A percentile compares a stretch with the other conserved stretches of the same genome.
Conservation (phyloP, 2,329 filamentous ascomycete species). For the Hypomyces rosellus region DNA sequence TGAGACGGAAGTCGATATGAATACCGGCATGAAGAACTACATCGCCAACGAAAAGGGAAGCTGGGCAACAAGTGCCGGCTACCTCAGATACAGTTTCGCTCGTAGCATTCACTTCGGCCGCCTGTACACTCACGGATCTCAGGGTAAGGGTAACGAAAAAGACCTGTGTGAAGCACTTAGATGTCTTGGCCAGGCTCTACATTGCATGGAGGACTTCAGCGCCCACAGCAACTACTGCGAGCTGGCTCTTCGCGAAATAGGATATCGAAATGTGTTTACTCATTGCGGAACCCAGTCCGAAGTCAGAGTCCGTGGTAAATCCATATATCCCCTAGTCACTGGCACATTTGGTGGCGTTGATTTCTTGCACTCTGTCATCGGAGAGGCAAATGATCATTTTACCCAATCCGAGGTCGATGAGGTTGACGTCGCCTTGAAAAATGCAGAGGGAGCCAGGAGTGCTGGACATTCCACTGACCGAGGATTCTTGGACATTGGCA, state of each 20-base stretch:
- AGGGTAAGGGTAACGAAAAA: slow-evolving; percentile 58
- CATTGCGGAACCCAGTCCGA: slow-evolving; percentile 64
- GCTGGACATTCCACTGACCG: slow-evolving; percentile 32
- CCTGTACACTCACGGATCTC: slow-evolving; percentile 61
- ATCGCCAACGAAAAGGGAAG: slow-evolving; percentile 83
- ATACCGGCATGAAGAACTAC: slow-evolving; percentile 98
- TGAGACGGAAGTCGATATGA: slow-evolving; percentile 66
- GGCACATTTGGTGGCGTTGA: slow-evolving; percentile 73
- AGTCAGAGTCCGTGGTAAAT: slow-evolving; percentile 56
- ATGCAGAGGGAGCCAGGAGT: slow-evolving; percentile 50
- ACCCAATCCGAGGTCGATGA: slow-evolving; percentile 80
- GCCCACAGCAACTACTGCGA: slow-evolving; percentile 83
- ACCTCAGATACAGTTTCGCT: slow-evolving; percentile 68
- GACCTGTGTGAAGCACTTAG: slow-evolving; percentile 76
- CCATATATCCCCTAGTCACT: slow-evolving; percentile 69
- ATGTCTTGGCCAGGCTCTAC: slow-evolving; percentile 68
- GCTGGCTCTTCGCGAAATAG: slow-evolving; percentile 68
- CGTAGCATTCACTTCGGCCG: slow-evolving; percentile 73
- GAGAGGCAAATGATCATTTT: slow-evolving; percentile 77
- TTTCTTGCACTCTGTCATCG: slow-evolving; percentile 71
- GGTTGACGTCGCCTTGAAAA: slow-evolving; percentile 67
- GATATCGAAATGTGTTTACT: slow-evolving; percentile 73
- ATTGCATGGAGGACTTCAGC: slow-evolving; percentile 73
- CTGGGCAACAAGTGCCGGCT: slow-evolving; percentile 87
- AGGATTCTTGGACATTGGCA: slow-evolving; percentile 36